A percentile compares a stretch with the other conserved stretches of the same genome.
Conservation (phyloP, 2,329 filamentous ascomycete species). For the Helminthosporium solani region DNA sequence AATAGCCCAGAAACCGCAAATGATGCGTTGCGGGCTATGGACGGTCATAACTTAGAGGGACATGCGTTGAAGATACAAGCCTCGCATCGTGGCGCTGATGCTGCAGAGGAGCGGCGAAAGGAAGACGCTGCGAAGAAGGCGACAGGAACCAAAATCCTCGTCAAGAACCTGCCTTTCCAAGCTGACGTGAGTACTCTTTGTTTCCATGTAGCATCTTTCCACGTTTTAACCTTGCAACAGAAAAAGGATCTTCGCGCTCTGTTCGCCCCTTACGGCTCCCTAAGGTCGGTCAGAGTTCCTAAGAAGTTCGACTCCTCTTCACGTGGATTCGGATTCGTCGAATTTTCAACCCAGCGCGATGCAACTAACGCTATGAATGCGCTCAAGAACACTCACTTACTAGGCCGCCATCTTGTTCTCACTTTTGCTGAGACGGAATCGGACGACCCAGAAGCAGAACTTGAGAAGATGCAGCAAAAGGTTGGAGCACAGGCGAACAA, state of each 20-base stretch:
- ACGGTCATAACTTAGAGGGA: slow-evolving; percentile 81
- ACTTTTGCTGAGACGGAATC: slow-evolving; percentile 89
- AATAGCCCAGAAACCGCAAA: slow-evolving; percentile 73
- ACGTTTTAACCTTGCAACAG: slow-evolving; percentile 23
- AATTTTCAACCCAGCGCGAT: slow-evolving; percentile 89
- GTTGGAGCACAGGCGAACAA: slow-evolving; percentile 87
- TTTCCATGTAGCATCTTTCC: slow-evolving; percentile 4
- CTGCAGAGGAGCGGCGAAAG: slow-evolving; percentile 79
- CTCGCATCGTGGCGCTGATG: slow-evolving; percentile 84
- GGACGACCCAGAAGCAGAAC: slow-evolving; percentile 91
- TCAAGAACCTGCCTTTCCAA: slow-evolving; percentile 98
- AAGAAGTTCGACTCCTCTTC: slow-evolving; percentile 90
- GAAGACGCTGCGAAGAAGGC: slow-evolving; percentile 82
- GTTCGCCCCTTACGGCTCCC: slow-evolving; percentile 86
- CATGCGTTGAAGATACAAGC: slow-evolving; percentile 83
- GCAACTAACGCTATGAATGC: slow-evolving; percentile 89
- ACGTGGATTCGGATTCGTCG: slow-evolving; percentile 94
- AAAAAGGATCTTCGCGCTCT: slow-evolving; percentile 89
- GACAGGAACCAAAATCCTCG: slow-evolving; percentile 86
- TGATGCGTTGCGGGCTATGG: slow-evolving; percentile 79
- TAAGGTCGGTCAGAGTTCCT: slow-evolving; percentile 88
- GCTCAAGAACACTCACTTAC: slow-evolving; percentile 86
- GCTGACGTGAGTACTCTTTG: slow-evolving; percentile 47
- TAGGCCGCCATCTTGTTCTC: slow-evolving; percentile 84
- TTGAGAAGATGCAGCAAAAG: slow-evolving; percentile 96